Base-by-base conservation (phyloP, 2,329 filamentous ascomycete species). In the Colletotrichum ledebouriae region DNA sequence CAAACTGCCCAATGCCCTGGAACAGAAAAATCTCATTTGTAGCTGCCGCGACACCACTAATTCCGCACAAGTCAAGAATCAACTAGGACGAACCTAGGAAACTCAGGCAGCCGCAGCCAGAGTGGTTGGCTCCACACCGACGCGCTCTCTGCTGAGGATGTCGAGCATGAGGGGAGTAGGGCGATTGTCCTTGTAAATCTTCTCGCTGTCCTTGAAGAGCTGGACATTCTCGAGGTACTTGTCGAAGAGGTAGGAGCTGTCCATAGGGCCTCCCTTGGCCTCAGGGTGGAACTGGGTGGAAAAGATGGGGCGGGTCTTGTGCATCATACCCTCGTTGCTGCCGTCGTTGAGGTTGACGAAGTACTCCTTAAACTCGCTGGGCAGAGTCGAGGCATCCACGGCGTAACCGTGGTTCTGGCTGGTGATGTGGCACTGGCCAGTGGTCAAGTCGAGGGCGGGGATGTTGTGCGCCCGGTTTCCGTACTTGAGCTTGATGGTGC, bases 401-500 rank as follows among this genome's bases (percentile, higher is more conserved):
- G 95, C 96, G 76, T 98, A 99, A 71, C 96, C 96, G 83, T 98
- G 96, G 85, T 98, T 98, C 86, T 99, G 96, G 80, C 91, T 94
- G 67, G 95, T 98, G 81, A 98, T 98, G 85, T 98, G 95, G 89
- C 96, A 98, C 81, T 95, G 94, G 66, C 96, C 95, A 42, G 95
- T 98, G 70, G 93, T 97, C 79, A 98, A 86, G 79, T 98, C 95
- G 67, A 98, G 85, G 69, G 94, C 94, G 9, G 96, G 96, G 75
- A 98, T 98, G 86, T 99, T 99, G 87, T 98, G 96, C 17, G 94
- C 96, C 74, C 96, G 92, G 88, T 99, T 99, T 77, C 96, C 96
- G 81, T 98, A 99, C 89, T 98, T 98, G 82, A 99, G 89, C 89
- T 98, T 98, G 83, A 97, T 91, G 70, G 96, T 98, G 75, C 89